These are phyloP conservation scores for Filobasidium wieringae DNA, from an alignment of 768 basidiomycete species.

Conservation along the genomic window DNA sequence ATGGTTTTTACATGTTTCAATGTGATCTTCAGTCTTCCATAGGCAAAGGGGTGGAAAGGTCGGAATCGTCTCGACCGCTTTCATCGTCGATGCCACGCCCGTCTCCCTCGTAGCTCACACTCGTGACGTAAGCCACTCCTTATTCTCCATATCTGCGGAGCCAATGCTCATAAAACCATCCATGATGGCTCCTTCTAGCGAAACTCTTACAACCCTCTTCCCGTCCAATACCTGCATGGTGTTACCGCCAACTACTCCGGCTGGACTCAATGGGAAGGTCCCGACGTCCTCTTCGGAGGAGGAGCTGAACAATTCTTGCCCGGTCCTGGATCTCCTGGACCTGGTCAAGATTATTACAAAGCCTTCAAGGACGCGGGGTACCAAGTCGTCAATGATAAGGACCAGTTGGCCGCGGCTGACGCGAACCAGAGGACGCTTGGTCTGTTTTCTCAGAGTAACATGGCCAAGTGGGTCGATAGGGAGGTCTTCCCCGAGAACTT, in stretches of 20 bases:
- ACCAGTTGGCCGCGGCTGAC: conserved; percentile 29
- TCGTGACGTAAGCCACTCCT: conserved; percentile 18
- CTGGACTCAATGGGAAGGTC: conserved; percentile 37
- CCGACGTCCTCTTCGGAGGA: conserved; percentile 33
- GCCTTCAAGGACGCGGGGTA: conserved; percentile 28
- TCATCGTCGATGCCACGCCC: conserved; percentile 40
- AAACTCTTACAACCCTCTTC: conserved; percentile 33
- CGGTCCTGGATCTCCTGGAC: conserved; percentile 20
- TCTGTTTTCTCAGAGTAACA: conserved; percentile 34
- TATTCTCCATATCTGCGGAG: too few relatives aligned
- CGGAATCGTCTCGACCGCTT: conserved; percentile 41
- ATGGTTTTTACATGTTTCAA: too few relatives aligned
- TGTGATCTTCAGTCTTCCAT: conserved; percentile 8
- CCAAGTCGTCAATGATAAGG: conserved; percentile 34
- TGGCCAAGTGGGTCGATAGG: conserved; percentile 41
- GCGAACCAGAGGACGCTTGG: conserved; percentile 35
- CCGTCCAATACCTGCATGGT: conserved; percentile 37
- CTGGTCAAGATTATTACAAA: conserved; percentile 25
- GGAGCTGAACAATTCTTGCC: conserved; percentile 38
- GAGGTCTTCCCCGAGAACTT: conserved; percentile 32
- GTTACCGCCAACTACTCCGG: conserved; percentile 30
- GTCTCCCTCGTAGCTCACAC: conserved; percentile 35
- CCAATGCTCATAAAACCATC: too few relatives aligned
- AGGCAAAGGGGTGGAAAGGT: conserved; percentile 30
- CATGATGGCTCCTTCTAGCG: conserved; percentile 17